These are phyloP conservation scores for Pichia membranifaciens DNA, from an alignment of 805 yeast genomes.

Conservation along the genomic window DNA sequence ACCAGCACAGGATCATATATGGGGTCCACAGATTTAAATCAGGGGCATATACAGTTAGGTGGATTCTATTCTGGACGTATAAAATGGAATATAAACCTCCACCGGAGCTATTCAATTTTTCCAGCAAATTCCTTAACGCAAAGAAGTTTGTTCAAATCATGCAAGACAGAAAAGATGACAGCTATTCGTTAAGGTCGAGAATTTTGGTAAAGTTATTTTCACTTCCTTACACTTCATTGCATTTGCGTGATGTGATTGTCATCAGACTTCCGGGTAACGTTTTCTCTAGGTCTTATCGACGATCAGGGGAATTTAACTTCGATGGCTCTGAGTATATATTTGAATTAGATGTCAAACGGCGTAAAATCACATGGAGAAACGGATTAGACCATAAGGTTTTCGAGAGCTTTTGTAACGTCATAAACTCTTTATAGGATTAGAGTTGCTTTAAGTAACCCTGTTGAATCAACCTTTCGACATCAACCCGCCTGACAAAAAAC, in stretches of 20 bases:
- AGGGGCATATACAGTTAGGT: slow-evolving; percentile 28
- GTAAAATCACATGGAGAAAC: slow-evolving; percentile 20
- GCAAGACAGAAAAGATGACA: neutral
- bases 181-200: neutral
- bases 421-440: slow-evolving; percentile 7
- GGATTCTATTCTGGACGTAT: slow-evolving; percentile 37
- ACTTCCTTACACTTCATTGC: slow-evolving; percentile 5
- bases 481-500: slow-evolving; percentile 88
- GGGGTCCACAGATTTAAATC: slow-evolving; percentile 29
- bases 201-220: neutral
- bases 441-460: slow-evolving; percentile 82
- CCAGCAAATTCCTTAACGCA: neutral
- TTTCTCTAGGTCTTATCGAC: slow-evolving; percentile 28
- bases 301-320: slow-evolving; percentile 5
- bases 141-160: neutral
- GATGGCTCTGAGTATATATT: slow-evolving; percentile 13
- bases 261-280: slow-evolving; percentile 17
- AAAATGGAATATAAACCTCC: slow-evolving; percentile 14
- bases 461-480: slow-evolving; percentile 88
- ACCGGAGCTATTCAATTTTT: slow-evolving; percentile 10
- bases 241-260: neutral
- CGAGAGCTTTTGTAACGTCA: slow-evolving; percentile 27
- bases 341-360: slow-evolving; percentile 2
- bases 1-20: slow-evolving; percentile 17
- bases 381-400: slow-evolving; percentile 24